Percentiles rank a stretch among this genome's conserved stretches.
These are phyloP conservation scores for Athelia sp. DNA, from an alignment of 1,284 basidiomycete species.

Conservation along the genomic window DNA sequence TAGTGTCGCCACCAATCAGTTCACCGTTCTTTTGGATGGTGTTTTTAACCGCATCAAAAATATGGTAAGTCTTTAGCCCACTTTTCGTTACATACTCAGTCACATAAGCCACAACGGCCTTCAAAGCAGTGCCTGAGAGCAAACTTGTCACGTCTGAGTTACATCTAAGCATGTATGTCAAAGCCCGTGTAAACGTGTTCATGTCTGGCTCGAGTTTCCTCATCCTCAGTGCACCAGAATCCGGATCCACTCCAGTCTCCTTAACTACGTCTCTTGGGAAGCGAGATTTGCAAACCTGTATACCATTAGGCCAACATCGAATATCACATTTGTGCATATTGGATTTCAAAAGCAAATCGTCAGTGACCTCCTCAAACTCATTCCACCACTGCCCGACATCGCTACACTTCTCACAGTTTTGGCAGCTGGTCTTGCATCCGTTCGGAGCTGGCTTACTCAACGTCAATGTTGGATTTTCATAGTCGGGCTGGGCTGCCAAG, in stretches of 20 bases:
- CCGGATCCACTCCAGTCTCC: constrained; percentile 16
- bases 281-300: constrained; percentile 20
- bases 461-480: constrained; percentile 2
- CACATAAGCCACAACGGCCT: too few species aligned
- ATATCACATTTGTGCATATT: constrained; percentile 10
- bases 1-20: too few species aligned
- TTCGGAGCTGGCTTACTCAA: background rate
- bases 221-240: constrained; percentile 16
- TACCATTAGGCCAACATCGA: constrained; percentile 11
- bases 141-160: constrained; percentile 24
- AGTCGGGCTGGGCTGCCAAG: background rate
- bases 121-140: constrained; percentile 8
- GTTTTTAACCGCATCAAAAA: too few species aligned
- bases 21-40: too few species aligned
- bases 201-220: constrained; percentile 19
- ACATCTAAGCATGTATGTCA: constrained; percentile 17
- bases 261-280: constrained; percentile 21
- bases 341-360: constrained; percentile 2
- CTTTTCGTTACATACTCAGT: too few species aligned
- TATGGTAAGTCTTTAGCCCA: too few species aligned
- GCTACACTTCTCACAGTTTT: too few species aligned
- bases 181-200: constrained; percentile 17
- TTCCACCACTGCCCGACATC: background rate
- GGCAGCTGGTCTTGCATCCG: background rate
- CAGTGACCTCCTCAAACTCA: background rate